Percentiles rank a stretch among this genome's conserved stretches.
Evolutionary conservation across 2,329 filamentous ascomycete species (phyloP).

Genomic region (Pyrenochaeta sp.): DNA sequence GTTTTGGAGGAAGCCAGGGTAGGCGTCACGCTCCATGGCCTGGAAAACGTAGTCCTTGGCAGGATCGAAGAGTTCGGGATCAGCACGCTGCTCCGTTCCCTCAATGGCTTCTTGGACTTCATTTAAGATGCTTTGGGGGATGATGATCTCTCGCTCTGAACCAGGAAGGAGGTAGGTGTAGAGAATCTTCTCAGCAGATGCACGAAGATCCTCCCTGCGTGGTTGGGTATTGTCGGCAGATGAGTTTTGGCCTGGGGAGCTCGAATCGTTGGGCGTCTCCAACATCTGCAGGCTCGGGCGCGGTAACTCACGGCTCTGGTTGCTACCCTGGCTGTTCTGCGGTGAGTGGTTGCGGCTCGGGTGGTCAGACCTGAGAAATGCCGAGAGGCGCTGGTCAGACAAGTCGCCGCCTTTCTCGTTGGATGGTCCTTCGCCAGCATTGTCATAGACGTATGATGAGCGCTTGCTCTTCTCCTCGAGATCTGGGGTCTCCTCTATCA

Average conservation of each 20-base stretch:
- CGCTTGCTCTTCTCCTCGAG: constrained; percentile 84
- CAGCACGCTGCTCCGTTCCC: constrained; percentile 81
- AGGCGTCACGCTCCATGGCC: constrained; percentile 99
- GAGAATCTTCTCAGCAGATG: constrained; percentile 97
- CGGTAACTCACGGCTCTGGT: constrained; percentile 61
- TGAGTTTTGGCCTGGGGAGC: constrained; percentile 61
- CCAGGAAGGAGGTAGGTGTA: constrained; percentile 95
- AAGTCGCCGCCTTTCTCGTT: constrained; percentile 69
- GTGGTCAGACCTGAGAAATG: constrained; percentile 74
- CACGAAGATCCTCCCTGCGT: constrained; percentile 79
- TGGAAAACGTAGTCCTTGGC: constrained; percentile 99
- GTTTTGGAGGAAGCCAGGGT: constrained; percentile 91
- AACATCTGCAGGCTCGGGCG: constrained; percentile 69
- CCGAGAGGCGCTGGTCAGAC: constrained; percentile 88
- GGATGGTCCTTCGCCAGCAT: constrained; percentile 68
- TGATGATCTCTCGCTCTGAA: constrained; percentile 94
- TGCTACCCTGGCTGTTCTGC: constrained; percentile 59
- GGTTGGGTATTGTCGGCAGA: constrained; percentile 42
- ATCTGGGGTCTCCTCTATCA: constrained; percentile 91
- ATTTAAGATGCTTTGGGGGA: constrained; percentile 85
- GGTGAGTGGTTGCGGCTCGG: constrained; percentile 55
- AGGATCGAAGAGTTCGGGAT: constrained; percentile 95
- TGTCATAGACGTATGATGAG: constrained; percentile 78
- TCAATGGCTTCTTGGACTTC: constrained; percentile 90
- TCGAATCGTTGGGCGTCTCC: constrained; percentile 64